A percentile compares a stretch with the other conserved stretches of the same genome.
phyloP scores from a whole-genome alignment of 1,284 basidiomycete genomes.

The Cutaneotrichosporon sp. region DNA sequence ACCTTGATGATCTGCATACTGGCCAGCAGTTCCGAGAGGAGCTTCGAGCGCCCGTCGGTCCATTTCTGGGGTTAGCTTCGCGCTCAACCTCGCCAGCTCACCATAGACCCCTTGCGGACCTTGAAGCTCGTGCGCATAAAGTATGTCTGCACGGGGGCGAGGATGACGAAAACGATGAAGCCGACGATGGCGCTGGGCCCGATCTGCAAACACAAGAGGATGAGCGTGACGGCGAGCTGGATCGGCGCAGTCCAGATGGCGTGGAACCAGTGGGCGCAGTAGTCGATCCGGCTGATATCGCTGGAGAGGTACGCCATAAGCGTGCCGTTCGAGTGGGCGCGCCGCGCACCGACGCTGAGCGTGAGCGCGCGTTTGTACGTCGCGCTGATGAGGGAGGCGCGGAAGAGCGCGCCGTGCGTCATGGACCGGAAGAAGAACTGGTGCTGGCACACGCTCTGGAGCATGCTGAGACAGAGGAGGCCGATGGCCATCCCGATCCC shows the following conservation, averaged over 20 bases:
- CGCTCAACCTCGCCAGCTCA: constrained; percentile 19
- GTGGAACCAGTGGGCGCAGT: constrained; percentile 58
- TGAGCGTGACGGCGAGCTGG: constrained; percentile 63
- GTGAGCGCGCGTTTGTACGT: constrained; percentile 71
- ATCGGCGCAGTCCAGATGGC: constrained; percentile 69
- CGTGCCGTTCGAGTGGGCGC: constrained; percentile 65
- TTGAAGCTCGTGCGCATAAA: constrained; percentile 69
- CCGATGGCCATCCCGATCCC: constrained; percentile 73
- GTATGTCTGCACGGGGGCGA: constrained; percentile 69
- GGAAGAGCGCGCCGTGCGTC: constrained; percentile 67
- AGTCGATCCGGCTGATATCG: constrained; percentile 60
- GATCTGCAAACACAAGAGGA: constrained; percentile 56
- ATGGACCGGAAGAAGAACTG: constrained; percentile 78
- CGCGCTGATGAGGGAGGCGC: constrained; percentile 71
- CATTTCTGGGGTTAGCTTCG: constrained; percentile 56
- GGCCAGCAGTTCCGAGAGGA: constrained; percentile 73
- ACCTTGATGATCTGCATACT: constrained; percentile 76
- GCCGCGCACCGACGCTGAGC: constrained; percentile 67
- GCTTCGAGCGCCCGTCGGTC: constrained; percentile 80
- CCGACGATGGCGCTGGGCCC: constrained; percentile 75
- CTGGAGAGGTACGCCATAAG: constrained; percentile 74
- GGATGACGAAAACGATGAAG: constrained; percentile 68
- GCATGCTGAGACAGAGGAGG: constrained; percentile 65
- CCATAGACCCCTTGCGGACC: constrained; percentile 63
- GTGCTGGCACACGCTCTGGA: constrained; percentile 63